Conservation (phyloP, 2,329 filamentous ascomycete genomes). For the Ophiostoma sp. region DNA sequence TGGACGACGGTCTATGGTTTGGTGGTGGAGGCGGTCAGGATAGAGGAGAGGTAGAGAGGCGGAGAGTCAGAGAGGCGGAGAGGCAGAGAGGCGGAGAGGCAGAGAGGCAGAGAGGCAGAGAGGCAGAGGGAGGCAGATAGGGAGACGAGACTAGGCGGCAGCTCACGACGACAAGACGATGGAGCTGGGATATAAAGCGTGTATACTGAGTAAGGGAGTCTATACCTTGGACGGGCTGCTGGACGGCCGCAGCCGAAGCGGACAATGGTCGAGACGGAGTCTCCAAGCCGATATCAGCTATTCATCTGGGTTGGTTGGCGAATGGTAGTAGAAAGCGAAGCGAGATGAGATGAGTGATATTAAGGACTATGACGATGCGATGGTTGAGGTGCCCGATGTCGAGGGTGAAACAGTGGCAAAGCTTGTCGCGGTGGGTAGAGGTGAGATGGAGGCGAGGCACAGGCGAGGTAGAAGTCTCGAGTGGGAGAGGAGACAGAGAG, state of each 20-base stretch:
- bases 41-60: slow-evolving; percentile 3
- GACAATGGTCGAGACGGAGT: slow-evolving; percentile 11
- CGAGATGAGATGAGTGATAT: not conserved
- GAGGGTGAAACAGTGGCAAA: slow-evolving; percentile 9
- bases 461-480: not conserved
- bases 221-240: not conserved
- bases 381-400: slow-evolving; percentile 2
- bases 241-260: slow-evolving; percentile 8
- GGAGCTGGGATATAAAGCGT: not conserved
- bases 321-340: not conserved
- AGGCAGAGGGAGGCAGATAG: not conserved
- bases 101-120: not conserved
- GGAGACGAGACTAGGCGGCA: not conserved
- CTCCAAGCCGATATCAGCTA: slow-evolving; percentile 5
- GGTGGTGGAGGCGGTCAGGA: slow-evolving; percentile 21
- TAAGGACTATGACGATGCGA: slow-evolving; percentile 17
- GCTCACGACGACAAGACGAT: not conserved
- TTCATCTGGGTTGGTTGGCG: not conserved
- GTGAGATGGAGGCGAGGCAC: not conserved
- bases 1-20: slow-evolving; percentile 4
- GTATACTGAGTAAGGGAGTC: not conserved
- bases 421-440: slow-evolving; percentile 14
- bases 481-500: not conserved
- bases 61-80: not conserved
- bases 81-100: slow-evolving; percentile 5